Percentiles rank a stretch among this genome's conserved stretches.
Conservation (phyloP, 2,329 filamentous ascomycete species). For the Parastagonospora avenae region DNA sequence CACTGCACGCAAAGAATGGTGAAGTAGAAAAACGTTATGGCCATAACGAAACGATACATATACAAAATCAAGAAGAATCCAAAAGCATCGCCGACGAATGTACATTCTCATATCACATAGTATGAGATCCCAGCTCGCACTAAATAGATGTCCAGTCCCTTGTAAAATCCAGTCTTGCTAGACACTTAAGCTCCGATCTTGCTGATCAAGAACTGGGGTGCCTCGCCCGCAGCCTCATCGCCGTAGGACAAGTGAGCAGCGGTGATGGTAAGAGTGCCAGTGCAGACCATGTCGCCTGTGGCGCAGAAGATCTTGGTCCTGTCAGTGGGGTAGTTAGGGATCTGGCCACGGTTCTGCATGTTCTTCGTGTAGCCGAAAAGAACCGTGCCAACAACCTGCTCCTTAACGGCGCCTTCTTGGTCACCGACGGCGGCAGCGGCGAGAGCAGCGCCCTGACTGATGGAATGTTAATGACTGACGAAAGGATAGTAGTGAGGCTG, state of each 20-base stretch:
- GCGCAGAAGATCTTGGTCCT: constrained; percentile 46
- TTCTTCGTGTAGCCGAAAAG: constrained; percentile 51
- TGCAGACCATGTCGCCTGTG: constrained; percentile 41
- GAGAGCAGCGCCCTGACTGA: constrained; percentile 48
- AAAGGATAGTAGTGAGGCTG: background rate
- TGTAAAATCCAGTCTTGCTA: background rate
- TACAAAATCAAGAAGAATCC: too few species aligned
- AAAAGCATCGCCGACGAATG: too few species aligned
- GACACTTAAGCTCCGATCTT: constrained; percentile 14
- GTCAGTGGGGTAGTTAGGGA: constrained; percentile 39
- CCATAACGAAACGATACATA: too few species aligned
- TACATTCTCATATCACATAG: too few species aligned
- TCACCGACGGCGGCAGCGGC: constrained; percentile 42
- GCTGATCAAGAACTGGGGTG: constrained; percentile 33
- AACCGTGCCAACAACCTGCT: constrained; percentile 45
- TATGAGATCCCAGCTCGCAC: background rate
- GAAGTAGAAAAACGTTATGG: too few species aligned
- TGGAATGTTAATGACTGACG: background rate
- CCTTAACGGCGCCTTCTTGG: constrained; percentile 29
- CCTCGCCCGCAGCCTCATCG: constrained; percentile 28
- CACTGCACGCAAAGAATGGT: too few species aligned
- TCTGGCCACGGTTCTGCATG: constrained; percentile 42
- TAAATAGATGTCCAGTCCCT: too few species aligned
- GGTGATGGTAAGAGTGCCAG: constrained; percentile 40
- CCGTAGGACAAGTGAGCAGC: constrained; percentile 41